Evolutionary conservation across 345 rosid genomes (phyloP), one percentile per base, ranked within the genome.

Genomic region (Gossypium anomalum): DNA sequence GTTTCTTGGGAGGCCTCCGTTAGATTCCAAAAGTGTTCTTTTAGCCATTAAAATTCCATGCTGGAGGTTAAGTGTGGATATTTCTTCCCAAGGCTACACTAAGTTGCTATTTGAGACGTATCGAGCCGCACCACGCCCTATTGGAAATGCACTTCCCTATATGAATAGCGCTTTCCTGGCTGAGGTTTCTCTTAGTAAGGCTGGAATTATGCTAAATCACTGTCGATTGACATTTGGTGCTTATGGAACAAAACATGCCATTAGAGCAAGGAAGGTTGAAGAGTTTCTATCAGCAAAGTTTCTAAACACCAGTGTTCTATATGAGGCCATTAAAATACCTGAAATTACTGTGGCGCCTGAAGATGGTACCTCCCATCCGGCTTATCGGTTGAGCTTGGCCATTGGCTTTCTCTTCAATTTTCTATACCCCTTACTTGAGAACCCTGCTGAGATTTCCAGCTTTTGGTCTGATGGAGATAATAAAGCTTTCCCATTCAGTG

Each of bases 111-210:
- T 88, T 77, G 87, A 94, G 82, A 89, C 89, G 51, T 90, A 90
- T 78, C 80, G 98, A 68, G 95, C 97, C 41, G 89, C 97, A 61
- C 89, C 90, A 49, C 82, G 91, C 25, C 90, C 95, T 60, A 78
- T 82, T 59, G 98, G 97, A 80, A 94, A 86, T 75, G 91, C 97
- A 20, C 83, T 92, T 79, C 79, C 98, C 2, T 84, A 91, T 77
- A 27, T 86, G 74, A 92, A 87, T 78, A 97, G 97, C 67, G 92
- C 97, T 79, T 86, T 94, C 81, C 76, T 84, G 80, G 95, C 91
- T 27, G 78, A 89, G 75, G 83, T 89, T 55, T 81, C 89, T 49
- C 56, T 55, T 59, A 76, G 75, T 52, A 71, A 76, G 72, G 53
- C 79, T 77, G 83, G 78, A 60, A 68, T 81, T 49, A 51, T 55